phyloP scores from a whole-genome alignment of 495 filamentous ascomycete species.

The Podospora comata region DNA sequence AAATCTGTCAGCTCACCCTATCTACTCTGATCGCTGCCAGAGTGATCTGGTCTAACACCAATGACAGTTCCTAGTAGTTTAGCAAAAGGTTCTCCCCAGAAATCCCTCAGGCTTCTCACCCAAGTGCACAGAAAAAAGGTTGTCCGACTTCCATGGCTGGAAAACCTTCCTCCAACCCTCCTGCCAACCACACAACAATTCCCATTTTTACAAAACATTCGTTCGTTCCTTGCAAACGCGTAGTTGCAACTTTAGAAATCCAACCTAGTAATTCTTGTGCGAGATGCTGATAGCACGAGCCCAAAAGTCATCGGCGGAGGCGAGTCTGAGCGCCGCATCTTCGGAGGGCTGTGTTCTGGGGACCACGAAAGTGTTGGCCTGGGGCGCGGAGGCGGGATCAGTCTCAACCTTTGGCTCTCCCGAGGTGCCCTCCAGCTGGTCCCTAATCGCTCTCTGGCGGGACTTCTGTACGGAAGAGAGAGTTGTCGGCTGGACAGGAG shows the following conservation, averaged over 20 bases:
- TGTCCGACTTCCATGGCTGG: no score
- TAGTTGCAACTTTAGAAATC: background rate
- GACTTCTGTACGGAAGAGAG: background rate
- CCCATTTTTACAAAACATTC: background rate
- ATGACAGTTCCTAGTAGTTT: no score
- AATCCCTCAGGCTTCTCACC: no score
- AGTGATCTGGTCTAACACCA: no score
- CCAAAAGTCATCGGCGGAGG: background rate
- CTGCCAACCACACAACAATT: background rate
- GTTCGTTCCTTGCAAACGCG: background rate
- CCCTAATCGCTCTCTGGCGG: background rate
- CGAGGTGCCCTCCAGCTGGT: background rate
- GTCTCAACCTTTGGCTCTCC: background rate
- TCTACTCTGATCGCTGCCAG: no score
- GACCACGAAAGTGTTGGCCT: background rate
- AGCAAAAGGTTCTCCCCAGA: no score
- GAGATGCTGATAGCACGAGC: background rate
- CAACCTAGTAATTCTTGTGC: background rate
- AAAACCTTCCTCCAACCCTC: no score
- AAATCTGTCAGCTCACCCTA: no score
- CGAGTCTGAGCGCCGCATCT: background rate
- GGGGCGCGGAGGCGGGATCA: background rate
- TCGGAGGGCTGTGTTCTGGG: background rate
- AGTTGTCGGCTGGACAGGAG: background rate
- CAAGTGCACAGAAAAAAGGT: no score